A percentile compares a stretch with the other conserved stretches of the same genome.
These are phyloP conservation scores for Gossypium australe DNA, from an alignment of 345 rosid genomes.

Conservation along the genomic window DNA sequence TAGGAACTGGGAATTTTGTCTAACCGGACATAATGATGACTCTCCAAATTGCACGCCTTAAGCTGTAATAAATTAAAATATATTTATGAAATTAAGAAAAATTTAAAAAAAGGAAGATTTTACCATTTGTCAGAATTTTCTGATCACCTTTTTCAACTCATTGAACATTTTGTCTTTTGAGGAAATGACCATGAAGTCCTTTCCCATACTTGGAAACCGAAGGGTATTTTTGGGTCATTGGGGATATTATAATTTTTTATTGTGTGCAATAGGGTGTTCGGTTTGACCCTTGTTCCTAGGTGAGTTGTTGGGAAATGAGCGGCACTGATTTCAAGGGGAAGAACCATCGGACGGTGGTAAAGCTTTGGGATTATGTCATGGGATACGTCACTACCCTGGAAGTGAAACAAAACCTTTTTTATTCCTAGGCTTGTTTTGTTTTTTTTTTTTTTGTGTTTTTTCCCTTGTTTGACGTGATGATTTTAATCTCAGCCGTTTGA, in stretches of 20 bases:
- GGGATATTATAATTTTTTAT: not conserved
- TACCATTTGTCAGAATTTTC: slow-evolving; percentile 10
- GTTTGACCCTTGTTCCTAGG: not conserved
- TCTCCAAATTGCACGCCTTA: slow-evolving; percentile 32
- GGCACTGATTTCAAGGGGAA: slow-evolving; percentile 30
- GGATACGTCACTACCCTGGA: not conserved
- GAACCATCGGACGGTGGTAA: slow-evolving; percentile 21
- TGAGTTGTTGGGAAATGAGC: slow-evolving; percentile 15
- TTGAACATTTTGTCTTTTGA: slow-evolving; percentile 25
- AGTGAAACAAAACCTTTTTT: not conserved
- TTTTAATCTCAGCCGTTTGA: slow-evolving; percentile 14
- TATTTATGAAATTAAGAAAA: no score
- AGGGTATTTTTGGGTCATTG: not conserved
- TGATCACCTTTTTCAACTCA: not conserved
- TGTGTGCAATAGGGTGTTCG: not conserved
- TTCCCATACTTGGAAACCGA: not conserved
- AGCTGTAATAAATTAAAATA: slow-evolving; percentile 6
- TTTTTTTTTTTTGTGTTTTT: not conserved
- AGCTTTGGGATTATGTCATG: not conserved
- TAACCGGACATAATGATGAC: slow-evolving; percentile 38
- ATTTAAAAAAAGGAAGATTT: no score
- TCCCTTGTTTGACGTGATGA: slow-evolving; percentile 14
- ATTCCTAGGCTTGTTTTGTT: slow-evolving; percentile 21
- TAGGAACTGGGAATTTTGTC: slow-evolving; percentile 19
- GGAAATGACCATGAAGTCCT: slow-evolving; percentile 7